Evolutionary conservation across 495 filamentous ascomycete species (phyloP).

Genomic region (Talaromyces thailandensis): DNA sequence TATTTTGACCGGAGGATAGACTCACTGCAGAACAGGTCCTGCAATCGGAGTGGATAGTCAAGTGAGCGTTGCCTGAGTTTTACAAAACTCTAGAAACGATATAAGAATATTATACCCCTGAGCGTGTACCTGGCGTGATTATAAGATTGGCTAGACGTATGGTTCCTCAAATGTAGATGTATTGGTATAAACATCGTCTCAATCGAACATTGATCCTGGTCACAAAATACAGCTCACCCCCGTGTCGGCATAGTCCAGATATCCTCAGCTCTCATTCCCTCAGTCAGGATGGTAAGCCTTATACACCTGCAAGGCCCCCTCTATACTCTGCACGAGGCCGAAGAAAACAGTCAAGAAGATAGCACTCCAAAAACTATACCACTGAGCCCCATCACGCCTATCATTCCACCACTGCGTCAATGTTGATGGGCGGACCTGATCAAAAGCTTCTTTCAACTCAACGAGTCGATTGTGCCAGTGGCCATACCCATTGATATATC

Average conservation of each 20-base stretch:
- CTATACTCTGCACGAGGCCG: conserved; percentile 39
- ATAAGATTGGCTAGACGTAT: background rate
- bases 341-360: conserved; percentile 40
- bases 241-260: too few species aligned
- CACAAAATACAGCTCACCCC: too few species aligned
- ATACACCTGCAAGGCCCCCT: conserved; percentile 38
- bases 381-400: conserved; percentile 38
- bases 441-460: conserved; percentile 42
- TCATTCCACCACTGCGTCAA: conserved; percentile 44
- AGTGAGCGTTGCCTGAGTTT: conserved; percentile 5
- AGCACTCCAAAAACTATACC: conserved; percentile 49
- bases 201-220: too few species aligned
- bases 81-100: background rate
- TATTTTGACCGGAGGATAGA: conserved; percentile 8
- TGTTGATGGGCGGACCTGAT: conserved; percentile 36
- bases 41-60: conserved; percentile 7
- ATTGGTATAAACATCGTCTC: too few species aligned
- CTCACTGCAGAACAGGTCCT: conserved; percentile 5
- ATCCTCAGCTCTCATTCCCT: background rate
- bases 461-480: conserved; percentile 45
- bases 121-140: background rate
- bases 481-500: conserved; percentile 33
- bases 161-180: background rate
- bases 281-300: conserved; percentile 12
- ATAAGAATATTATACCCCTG: background rate